Percentiles rank a stretch among this genome's conserved stretches.
Conservation (phyloP, 2,329 filamentous ascomycete species). For the Cladophialophora psammophila region DNA sequence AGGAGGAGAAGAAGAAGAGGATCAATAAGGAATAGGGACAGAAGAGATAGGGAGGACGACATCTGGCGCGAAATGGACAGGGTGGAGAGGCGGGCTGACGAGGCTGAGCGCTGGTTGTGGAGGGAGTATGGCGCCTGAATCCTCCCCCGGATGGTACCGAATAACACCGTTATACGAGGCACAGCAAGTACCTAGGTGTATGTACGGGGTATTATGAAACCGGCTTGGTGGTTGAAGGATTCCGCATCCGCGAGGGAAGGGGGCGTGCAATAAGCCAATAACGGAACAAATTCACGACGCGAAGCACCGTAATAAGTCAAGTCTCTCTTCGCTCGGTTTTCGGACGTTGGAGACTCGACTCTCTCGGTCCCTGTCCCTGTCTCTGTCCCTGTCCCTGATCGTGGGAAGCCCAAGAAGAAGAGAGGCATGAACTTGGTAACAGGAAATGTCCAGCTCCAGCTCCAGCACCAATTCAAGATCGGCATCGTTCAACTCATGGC, state of each 20-base stretch:
- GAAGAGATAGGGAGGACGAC: neutral
- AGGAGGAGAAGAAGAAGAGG: neutral
- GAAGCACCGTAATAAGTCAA: too few species aligned
- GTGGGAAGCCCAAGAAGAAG: neutral
- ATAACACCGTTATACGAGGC: too few species aligned
- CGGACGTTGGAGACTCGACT: neutral
- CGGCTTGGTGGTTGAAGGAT: too few species aligned
- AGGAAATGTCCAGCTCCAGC: neutral
- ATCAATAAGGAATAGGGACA: neutral
- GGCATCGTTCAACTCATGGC: neutral
- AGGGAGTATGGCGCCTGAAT: constrained; percentile 20
- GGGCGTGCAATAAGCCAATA: too few species aligned
- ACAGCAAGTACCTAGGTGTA: too few species aligned
- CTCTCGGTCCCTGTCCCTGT: neutral
- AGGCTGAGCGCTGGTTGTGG: constrained; percentile 14
- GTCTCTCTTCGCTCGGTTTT: neutral
- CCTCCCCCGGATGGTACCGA: neutral
- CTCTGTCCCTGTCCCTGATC: neutral
- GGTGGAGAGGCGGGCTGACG: constrained; percentile 13
- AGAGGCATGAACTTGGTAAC: neutral
- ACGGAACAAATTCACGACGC: too few species aligned
- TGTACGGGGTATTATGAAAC: too few species aligned
- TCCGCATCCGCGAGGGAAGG: too few species aligned
- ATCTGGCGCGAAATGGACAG: constrained; percentile 12
- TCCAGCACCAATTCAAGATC: neutral